Percentiles rank a stretch among this genome's conserved stretches.
Evolutionary conservation across 371 early-diverging fungal species (phyloP).

Genomic region (Circinella minor): DNA sequence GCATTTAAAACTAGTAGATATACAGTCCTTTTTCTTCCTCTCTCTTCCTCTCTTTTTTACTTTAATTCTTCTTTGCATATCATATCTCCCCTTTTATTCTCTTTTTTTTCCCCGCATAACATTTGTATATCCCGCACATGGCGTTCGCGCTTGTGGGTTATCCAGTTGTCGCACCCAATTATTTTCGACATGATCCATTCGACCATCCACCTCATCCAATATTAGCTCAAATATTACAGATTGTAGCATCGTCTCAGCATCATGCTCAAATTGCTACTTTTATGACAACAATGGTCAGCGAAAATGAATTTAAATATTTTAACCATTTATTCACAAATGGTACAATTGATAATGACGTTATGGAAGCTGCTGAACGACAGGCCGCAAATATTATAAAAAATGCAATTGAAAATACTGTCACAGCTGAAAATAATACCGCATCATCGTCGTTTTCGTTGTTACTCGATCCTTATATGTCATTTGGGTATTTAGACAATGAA

Average conservation of each 20-base stretch:
- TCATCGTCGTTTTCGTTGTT: background rate
- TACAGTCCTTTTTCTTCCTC: too few species aligned
- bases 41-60: too few species aligned
- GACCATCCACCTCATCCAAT: conserved; percentile 1
- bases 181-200: background rate
- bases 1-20: too few species aligned
- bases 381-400: background rate
- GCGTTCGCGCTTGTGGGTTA: conserved; percentile 12
- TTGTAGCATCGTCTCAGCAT: background rate
- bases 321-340: background rate
- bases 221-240: background rate
- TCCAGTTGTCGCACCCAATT: background rate
- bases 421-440: too few species aligned
- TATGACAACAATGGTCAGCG: background rate
- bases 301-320: background rate
- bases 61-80: too few species aligned
- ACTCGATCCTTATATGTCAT: conserved; percentile 2
- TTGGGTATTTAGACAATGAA: background rate
- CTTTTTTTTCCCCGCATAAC: background rate
- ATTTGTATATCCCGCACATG: background rate
- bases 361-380: background rate
- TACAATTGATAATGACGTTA: background rate
- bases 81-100: background rate
- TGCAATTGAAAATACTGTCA: background rate
- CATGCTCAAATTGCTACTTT: conserved; percentile 6